Conservation (phyloP, 2,329 filamentous ascomycete species). For the Cryphonectria japonica region DNA sequence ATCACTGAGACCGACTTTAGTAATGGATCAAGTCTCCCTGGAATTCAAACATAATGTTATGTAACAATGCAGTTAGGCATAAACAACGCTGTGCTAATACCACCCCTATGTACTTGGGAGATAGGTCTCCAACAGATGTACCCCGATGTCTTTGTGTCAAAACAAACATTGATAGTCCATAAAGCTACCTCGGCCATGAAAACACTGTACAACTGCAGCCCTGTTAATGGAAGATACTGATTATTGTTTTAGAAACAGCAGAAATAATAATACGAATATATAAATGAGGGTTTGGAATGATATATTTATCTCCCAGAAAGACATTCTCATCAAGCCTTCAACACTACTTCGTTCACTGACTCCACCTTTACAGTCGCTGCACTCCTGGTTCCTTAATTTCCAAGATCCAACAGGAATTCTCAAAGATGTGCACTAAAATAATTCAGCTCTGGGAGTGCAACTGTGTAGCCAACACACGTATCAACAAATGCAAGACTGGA, state of each 20-base stretch:
- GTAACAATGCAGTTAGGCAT: neutral
- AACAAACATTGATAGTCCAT: neutral
- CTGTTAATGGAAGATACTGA: neutral
- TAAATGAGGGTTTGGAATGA: neutral
- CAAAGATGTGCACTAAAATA: neutral
- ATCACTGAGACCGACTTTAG: too few relatives aligned
- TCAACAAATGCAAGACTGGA: neutral
- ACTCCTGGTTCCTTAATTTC: neutral
- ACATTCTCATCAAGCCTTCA: neutral
- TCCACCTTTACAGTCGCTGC: neutral
- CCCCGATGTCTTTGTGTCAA: neutral
- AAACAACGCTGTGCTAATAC: neutral
- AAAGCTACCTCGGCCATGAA: neutral
- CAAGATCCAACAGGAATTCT: neutral
- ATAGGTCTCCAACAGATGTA: too few relatives aligned
- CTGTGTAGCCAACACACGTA: neutral
- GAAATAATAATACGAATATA: neutral
- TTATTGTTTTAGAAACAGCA: neutral
- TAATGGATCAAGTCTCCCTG: neutral
- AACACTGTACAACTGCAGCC: neutral
- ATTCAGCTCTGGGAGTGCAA: constrained; percentile 5
- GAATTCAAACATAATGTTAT: neutral
- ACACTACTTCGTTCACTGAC: neutral
- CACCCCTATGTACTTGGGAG: too few relatives aligned
- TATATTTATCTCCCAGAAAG: neutral